Evolutionary conservation across 257 asterid genomes (phyloP).

Genomic region (Rubia yunnanensis): DNA sequence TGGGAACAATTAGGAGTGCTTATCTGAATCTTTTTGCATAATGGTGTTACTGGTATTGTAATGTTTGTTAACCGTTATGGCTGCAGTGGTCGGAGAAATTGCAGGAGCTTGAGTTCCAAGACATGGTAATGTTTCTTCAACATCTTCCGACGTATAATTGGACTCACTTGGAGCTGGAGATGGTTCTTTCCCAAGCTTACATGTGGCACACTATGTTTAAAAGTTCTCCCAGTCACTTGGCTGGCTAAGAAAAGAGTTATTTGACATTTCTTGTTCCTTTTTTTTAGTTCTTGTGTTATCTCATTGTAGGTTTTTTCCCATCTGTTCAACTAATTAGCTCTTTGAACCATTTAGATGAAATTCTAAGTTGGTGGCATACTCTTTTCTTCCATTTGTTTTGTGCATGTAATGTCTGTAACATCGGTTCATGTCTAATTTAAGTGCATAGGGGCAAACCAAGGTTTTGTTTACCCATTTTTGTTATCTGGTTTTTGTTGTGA

Average conservation of each 20-base stretch:
- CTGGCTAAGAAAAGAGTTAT: slow-evolving; percentile 32
- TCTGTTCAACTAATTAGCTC: background rate
- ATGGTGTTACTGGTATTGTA: background rate
- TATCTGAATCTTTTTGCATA: background rate
- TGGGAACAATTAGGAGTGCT: background rate
- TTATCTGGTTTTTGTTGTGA: background rate
- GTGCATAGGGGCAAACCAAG: background rate
- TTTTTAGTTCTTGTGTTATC: background rate
- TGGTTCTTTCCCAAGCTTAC: slow-evolving; percentile 89
- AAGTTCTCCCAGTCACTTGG: slow-evolving; percentile 85
- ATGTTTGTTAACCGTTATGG: background rate
- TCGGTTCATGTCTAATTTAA: background rate
- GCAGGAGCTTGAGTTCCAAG: slow-evolving; percentile 84
- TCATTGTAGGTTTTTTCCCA: background rate
- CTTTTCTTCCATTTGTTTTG: background rate
- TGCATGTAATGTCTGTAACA: background rate
- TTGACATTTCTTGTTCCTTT: background rate
- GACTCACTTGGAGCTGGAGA: slow-evolving; percentile 73
- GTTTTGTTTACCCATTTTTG: background rate
- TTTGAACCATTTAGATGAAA: slow-evolving; percentile 5
- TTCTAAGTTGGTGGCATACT: background rate
- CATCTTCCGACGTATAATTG: slow-evolving; percentile 83
- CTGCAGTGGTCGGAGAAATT: slow-evolving; percentile 87
- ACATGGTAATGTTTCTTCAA: slow-evolving; percentile 97
- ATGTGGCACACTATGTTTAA: slow-evolving; percentile 97